Conservation (phyloP, 371 early-diverging fungal genomes). For the Mucor indicus region DNA sequence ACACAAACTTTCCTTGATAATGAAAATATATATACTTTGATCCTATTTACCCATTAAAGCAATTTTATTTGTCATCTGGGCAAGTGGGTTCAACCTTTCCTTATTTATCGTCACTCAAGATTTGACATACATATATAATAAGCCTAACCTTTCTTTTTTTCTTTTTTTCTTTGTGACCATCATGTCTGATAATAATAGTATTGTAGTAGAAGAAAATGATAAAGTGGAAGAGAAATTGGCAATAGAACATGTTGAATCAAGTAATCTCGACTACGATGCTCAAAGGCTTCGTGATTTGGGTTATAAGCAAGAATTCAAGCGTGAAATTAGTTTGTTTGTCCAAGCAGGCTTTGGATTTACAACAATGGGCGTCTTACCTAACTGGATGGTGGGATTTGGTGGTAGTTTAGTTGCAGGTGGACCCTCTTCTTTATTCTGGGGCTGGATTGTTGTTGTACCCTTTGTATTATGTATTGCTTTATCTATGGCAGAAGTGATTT, state of each 20-base stretch:
- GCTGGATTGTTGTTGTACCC: constrained; percentile 31
- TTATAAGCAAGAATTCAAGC: constrained; percentile 44
- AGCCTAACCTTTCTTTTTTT: no score
- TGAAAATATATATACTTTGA: no score
- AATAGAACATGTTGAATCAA: constrained; percentile 18
- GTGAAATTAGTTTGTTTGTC: constrained; percentile 33
- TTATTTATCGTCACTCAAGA: no score
- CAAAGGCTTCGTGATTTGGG: constrained; percentile 34
- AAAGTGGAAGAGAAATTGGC: no score
- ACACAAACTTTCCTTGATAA: no score
- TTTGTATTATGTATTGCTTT: constrained; percentile 38
- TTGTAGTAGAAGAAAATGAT: no score
- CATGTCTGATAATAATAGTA: no score
- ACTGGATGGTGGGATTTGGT: constrained; percentile 41
- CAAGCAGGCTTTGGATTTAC: constrained; percentile 34
- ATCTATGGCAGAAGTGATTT: constrained; percentile 38
- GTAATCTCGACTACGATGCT: constrained; percentile 29
- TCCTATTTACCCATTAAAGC: no score
- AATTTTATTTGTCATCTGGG: no score
- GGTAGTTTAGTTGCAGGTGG: constrained; percentile 31
- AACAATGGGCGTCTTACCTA: constrained; percentile 35
- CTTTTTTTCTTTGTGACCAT: no score
- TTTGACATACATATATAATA: no score
- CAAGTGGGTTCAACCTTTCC: no score
- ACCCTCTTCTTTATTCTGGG: constrained; percentile 41